Conservation (phyloP, 768 basidiomycete genomes). For the Daedalea quercina region DNA sequence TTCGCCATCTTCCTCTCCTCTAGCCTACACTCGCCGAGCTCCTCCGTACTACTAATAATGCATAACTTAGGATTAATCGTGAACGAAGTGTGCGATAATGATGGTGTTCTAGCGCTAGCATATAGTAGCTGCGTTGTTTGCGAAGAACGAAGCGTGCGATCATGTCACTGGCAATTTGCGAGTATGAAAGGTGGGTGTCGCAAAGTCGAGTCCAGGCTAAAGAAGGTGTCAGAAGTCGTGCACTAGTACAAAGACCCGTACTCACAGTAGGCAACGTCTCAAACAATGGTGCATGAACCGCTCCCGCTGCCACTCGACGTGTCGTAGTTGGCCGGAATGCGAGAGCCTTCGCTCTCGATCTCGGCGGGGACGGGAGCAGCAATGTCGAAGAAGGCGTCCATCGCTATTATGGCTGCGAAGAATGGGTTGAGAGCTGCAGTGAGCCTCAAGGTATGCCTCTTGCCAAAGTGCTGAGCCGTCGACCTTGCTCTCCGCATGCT, state of each 20-base stretch:
- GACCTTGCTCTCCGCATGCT: neutral
- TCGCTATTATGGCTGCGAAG: neutral
- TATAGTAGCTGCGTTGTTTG: neutral
- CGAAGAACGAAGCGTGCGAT: neutral
- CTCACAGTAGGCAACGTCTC: neutral
- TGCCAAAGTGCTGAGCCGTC: neutral
- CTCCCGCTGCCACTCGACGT: neutral
- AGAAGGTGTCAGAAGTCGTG: neutral
- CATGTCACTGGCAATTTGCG: neutral
- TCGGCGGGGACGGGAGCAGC: slow-evolving; percentile 13
- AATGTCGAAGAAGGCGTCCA: slow-evolving; percentile 17
- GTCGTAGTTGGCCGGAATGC: slow-evolving; percentile 9
- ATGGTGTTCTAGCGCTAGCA: neutral
- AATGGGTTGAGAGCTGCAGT: neutral
- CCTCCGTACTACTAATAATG: neutral
- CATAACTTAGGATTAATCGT: neutral
- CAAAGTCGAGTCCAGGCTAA: neutral
- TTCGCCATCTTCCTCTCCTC: too few relatives aligned
- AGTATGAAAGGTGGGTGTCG: neutral
- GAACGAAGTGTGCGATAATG: neutral
- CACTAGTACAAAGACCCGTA: neutral
- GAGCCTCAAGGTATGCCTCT: neutral
- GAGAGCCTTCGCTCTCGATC: slow-evolving; percentile 1
- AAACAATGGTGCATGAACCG: slow-evolving; percentile 7
- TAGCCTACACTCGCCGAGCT: too few relatives aligned